Evolutionary conservation across 2,329 filamentous ascomycete species (phyloP).

Genomic region (Pyrenochaeta sp.): DNA sequence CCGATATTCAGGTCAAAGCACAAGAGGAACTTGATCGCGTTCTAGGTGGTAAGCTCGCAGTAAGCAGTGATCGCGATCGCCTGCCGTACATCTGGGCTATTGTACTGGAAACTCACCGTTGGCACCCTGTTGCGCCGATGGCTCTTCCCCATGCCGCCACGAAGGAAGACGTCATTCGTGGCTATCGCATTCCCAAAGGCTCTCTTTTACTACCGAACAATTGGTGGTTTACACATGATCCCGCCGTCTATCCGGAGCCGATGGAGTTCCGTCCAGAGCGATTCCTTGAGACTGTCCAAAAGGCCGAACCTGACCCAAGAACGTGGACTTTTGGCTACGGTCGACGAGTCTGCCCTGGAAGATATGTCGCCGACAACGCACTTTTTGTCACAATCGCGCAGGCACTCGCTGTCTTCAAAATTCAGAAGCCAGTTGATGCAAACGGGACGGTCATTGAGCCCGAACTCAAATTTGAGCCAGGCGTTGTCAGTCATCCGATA

Average conservation of each 20-base stretch:
- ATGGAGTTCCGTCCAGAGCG: constrained; percentile 55
- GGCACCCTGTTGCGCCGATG: constrained; percentile 40
- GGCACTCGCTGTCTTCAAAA: constrained; percentile 56
- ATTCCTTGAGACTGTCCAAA: constrained; percentile 42
- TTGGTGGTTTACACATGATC: constrained; percentile 53
- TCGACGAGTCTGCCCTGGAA: constrained; percentile 53
- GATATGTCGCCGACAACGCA: constrained; percentile 51
- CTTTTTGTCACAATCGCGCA: constrained; percentile 54
- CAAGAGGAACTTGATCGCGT: constrained; percentile 57
- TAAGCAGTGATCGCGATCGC: constrained; percentile 53
- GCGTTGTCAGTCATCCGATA: constrained; percentile 49
- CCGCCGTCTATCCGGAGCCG: constrained; percentile 45
- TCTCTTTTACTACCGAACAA: constrained; percentile 45
- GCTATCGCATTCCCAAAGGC: constrained; percentile 52
- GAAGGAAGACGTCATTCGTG: constrained; percentile 47
- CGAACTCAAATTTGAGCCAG: constrained; percentile 28
- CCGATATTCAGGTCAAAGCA: constrained; percentile 56
- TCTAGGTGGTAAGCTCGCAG: constrained; percentile 58
- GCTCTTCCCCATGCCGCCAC: constrained; percentile 40
- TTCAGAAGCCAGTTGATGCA: constrained; percentile 48
- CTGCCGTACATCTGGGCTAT: constrained; percentile 48
- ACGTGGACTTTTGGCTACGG: constrained; percentile 50
- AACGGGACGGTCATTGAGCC: constrained; percentile 47
- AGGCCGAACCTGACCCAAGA: constrained; percentile 49
- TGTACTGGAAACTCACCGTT: constrained; percentile 54